Percentiles rank a stretch among this genome's conserved stretches.
These are phyloP conservation scores for Colletotrichum sp. DNA, from an alignment of 2,329 filamentous ascomycete species.

Conservation along the genomic window DNA sequence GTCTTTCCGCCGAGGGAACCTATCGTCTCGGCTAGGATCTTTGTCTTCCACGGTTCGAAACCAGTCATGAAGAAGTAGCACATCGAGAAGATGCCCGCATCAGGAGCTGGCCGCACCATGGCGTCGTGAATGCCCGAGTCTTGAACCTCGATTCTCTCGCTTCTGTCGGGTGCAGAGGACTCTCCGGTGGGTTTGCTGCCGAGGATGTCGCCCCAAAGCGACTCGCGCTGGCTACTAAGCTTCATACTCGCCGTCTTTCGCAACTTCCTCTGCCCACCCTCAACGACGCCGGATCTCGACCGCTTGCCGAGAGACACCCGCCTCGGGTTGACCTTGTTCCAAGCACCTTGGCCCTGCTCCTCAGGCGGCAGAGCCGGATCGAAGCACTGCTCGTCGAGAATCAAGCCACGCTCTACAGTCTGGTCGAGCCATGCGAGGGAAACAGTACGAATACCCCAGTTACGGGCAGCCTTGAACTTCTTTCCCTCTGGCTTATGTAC, in stretches of 20 bases:
- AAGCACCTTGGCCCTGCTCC: conserved; percentile 79
- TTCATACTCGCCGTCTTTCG: conserved; percentile 87
- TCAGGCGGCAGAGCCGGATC: conserved; percentile 73
- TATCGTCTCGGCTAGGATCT: conserved; percentile 52
- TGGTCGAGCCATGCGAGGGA: conserved; percentile 85
- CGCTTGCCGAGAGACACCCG: conserved; percentile 63
- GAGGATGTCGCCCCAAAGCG: conserved; percentile 91
- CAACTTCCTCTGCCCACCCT: conserved; percentile 77
- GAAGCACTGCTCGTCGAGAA: conserved; percentile 85
- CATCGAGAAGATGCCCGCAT: conserved; percentile 54
- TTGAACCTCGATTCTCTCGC: conserved; percentile 24
- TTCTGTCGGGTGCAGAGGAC: neutral
- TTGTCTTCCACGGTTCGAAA: conserved; percentile 58
- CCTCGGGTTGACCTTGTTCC: conserved; percentile 60
- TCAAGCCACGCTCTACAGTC: conserved; percentile 85
- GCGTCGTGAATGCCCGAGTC: conserved; percentile 35
- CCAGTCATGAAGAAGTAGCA: conserved; percentile 66
- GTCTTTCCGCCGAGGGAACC: conserved; percentile 52
- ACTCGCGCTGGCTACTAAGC: conserved; percentile 78
- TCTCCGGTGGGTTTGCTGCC: conserved; percentile 36
- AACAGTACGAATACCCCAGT: conserved; percentile 82
- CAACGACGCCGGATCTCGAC: conserved; percentile 54
- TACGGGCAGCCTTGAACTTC: conserved; percentile 87
- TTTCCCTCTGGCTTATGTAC: conserved; percentile 79
- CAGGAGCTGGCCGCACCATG: conserved; percentile 18